Conservation (phyloP, 2,329 filamentous ascomycete genomes). For the Pseudogymnoascus sp. region DNA sequence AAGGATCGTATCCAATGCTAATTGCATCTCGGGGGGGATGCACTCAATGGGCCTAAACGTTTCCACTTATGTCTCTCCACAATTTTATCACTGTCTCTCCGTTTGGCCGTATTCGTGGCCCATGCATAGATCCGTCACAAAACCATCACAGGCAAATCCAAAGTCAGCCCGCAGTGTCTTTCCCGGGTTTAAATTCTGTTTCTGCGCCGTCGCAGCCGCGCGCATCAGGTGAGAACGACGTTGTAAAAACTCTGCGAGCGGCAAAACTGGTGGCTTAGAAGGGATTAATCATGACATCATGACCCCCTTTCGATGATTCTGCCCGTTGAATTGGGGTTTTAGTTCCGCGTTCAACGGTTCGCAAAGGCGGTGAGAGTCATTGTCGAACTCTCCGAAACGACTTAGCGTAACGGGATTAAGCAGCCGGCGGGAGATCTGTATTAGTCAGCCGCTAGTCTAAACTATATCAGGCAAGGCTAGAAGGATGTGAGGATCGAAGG, state of each 20-base stretch:
- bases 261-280: neutral
- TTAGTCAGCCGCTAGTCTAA: neutral
- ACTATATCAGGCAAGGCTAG: neutral
- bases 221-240: neutral
- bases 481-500: neutral
- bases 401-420: neutral
- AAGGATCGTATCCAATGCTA: neutral
- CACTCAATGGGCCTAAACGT: neutral
- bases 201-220: neutral
- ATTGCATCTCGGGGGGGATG: neutral
- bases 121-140: neutral
- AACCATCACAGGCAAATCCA: neutral
- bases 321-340: neutral
- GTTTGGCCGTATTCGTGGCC: neutral
- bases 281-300: neutral
- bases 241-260: slow-evolving; percentile 3
- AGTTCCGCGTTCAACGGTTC: neutral
- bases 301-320: neutral
- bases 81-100: neutral
- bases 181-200: no score
- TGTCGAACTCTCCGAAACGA: neutral
- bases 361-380: neutral
- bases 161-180: neutral
- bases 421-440: neutral
- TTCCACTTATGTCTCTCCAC: slow-evolving; percentile 4